These are phyloP conservation scores for rapeseed (Brassica napus) DNA, from an alignment of 345 rosid species.

Conservation along the genomic window DNA sequence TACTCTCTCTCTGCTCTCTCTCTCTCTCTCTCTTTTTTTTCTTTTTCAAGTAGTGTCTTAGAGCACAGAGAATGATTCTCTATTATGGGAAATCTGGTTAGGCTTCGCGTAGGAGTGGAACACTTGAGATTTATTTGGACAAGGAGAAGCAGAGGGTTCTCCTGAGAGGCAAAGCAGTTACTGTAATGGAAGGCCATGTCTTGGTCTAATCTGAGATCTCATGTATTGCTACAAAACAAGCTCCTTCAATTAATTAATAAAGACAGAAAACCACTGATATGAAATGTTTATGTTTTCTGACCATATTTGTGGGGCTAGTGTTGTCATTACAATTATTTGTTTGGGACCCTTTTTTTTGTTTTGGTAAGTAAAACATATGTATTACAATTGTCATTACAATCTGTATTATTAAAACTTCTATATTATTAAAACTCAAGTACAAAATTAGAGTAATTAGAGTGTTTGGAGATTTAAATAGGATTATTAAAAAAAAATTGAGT, in stretches of 20 bases:
- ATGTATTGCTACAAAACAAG: not conserved
- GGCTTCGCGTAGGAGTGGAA: constrained; percentile 77
- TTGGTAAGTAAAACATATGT: not conserved
- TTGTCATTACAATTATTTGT: not conserved
- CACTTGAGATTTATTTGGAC: constrained; percentile 52
- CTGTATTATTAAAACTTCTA: not conserved
- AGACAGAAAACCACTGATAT: not conserved
- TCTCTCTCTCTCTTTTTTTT: not conserved
- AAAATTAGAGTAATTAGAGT: too few relatives aligned
- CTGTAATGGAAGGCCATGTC: constrained; percentile 66
- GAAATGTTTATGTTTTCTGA: not conserved
- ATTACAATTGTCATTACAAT: not conserved
- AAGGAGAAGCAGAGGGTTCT: constrained; percentile 55
- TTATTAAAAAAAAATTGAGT: too few relatives aligned
- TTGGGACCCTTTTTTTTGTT: not conserved
- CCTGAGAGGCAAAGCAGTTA: constrained; percentile 65
- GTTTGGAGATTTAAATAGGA: too few relatives aligned
- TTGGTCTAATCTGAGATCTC: constrained; percentile 42
- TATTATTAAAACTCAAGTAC: too few relatives aligned
- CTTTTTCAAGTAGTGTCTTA: not conserved
- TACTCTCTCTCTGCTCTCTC: constrained; percentile 27
- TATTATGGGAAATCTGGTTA: constrained; percentile 15
- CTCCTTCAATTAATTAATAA: not conserved
- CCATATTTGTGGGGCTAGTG: not conserved
- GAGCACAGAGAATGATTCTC: not conserved